Evolutionary conservation across 1,139 yeast genomes (phyloP).

Genomic region (Lizanozyma gosingica): DNA sequence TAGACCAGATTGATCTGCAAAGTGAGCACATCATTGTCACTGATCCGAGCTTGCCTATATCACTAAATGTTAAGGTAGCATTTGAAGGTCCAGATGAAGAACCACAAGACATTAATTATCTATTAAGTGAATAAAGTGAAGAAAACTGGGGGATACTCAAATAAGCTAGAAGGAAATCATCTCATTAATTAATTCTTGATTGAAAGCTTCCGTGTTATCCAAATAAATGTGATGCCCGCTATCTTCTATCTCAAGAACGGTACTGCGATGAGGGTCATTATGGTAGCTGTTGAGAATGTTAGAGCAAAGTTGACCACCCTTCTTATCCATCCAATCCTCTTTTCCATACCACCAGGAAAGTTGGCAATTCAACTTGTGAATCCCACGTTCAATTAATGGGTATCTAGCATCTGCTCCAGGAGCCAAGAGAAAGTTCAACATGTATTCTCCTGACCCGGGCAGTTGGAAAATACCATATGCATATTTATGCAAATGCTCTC

Average conservation of each 20-base stretch:
- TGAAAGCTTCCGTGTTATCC: slow-evolving; percentile 48
- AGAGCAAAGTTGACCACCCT: slow-evolving; percentile 43
- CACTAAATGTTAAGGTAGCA: slow-evolving; percentile 17
- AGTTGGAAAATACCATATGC: slow-evolving; percentile 64
- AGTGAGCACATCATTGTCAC: slow-evolving; percentile 50
- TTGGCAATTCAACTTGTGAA: slow-evolving; percentile 41
- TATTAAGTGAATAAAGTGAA: neutral
- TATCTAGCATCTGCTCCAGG: slow-evolving; percentile 71
- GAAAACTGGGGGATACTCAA: too few relatives aligned
- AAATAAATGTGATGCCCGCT: slow-evolving; percentile 69
- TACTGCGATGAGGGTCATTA: slow-evolving; percentile 21
- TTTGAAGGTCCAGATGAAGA: slow-evolving; percentile 17
- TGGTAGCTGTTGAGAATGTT: slow-evolving; percentile 21
- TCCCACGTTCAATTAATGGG: slow-evolving; percentile 45
- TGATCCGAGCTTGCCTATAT: slow-evolving; percentile 47
- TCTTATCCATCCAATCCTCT: slow-evolving; percentile 68
- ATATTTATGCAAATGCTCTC: slow-evolving; percentile 53
- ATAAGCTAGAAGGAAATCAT: slow-evolving; percentile 18
- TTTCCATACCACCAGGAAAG: slow-evolving; percentile 65
- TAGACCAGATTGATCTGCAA: slow-evolving; percentile 24
- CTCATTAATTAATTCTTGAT: slow-evolving; percentile 37
- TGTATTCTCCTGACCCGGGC: slow-evolving; percentile 69
- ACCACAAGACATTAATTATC: slow-evolving; percentile 6
- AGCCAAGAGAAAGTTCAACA: slow-evolving; percentile 56
- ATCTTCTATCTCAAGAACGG: slow-evolving; percentile 37